phyloP scores from a whole-genome alignment of 371 early-diverging fungal genomes.

The Apophysomyces variabilis region DNA sequence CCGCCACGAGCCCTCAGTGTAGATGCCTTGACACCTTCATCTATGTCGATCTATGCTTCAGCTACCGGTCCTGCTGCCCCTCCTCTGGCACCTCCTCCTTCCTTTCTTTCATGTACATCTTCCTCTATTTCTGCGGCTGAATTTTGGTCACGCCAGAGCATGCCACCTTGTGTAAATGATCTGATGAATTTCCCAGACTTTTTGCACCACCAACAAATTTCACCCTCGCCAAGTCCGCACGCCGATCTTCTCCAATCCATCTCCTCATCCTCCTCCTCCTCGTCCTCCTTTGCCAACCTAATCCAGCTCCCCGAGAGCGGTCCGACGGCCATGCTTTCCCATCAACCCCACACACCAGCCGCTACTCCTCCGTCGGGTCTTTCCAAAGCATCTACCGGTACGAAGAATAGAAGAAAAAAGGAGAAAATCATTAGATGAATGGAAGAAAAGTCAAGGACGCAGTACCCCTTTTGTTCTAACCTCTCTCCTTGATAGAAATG shows the following conservation, averaged over 20 bases:
- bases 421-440: neutral
- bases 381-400: neutral
- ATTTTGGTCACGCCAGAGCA: conserved; percentile 7
- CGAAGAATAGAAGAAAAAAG: neutral
- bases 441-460: too few species aligned
- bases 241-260: neutral
- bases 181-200: conserved; percentile 7
- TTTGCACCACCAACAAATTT: neutral
- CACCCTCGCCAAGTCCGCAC: conserved; percentile 3
- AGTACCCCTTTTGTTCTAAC: too few species aligned
- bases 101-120: neutral
- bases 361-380: conserved; percentile 2
- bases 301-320: conserved; percentile 1
- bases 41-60: neutral
- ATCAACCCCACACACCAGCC: conserved; percentile 6
- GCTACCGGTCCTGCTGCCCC: neutral
- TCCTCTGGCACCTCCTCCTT: neutral
- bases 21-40: neutral
- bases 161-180: conserved; percentile 3
- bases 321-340: conserved; percentile 10
- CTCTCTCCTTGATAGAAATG: neutral
- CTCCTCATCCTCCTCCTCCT: neutral
- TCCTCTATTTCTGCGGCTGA: neutral
- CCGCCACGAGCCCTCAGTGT: conserved; percentile 1
- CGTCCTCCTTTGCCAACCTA: neutral